Percentiles rank a stretch among this genome's conserved stretches.
Evolutionary conservation across 2,329 filamentous ascomycete species (phyloP).

Genomic region (Nothophaeocryptopus gaeumannii): DNA sequence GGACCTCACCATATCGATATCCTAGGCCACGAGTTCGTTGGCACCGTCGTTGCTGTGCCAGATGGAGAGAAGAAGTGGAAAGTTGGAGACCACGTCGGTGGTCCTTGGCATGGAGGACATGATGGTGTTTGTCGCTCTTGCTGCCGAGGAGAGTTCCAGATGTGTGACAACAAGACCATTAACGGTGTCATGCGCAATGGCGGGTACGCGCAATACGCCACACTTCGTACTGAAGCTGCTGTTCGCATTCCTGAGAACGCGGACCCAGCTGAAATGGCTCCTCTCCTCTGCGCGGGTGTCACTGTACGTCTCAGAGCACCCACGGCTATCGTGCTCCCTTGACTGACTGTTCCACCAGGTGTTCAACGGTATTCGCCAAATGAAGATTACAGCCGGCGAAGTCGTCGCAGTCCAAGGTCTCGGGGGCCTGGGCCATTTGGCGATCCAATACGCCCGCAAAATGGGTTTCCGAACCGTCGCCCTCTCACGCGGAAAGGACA

Average conservation of each 20-base stretch:
- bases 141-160: constrained; percentile 62
- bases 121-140: constrained; percentile 62
- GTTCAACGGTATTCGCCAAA: constrained; percentile 52
- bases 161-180: constrained; percentile 60
- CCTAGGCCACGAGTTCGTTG: constrained; percentile 68
- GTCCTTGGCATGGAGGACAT: constrained; percentile 67
- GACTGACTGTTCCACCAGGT: neutral
- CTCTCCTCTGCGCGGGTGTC: constrained; percentile 50
- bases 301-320: constrained; percentile 36
- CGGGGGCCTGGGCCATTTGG: constrained; percentile 50
- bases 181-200: constrained; percentile 67
- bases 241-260: constrained; percentile 51
- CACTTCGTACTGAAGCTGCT: constrained; percentile 59
- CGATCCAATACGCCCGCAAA: constrained; percentile 52
- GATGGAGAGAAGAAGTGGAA: constrained; percentile 57
- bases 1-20: constrained; percentile 43
- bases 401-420: constrained; percentile 53
- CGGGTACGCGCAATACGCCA: constrained; percentile 61
- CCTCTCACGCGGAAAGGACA: constrained; percentile 48
- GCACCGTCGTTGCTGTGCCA: constrained; percentile 60
- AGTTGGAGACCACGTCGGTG: constrained; percentile 65
- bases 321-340: too few relatives aligned
- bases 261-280: constrained; percentile 47
- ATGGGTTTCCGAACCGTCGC: constrained; percentile 55
- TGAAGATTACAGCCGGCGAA: constrained; percentile 46